These are phyloP conservation scores for Citrus glauca DNA, from an alignment of 345 rosid genomes.

Conservation along the genomic window DNA sequence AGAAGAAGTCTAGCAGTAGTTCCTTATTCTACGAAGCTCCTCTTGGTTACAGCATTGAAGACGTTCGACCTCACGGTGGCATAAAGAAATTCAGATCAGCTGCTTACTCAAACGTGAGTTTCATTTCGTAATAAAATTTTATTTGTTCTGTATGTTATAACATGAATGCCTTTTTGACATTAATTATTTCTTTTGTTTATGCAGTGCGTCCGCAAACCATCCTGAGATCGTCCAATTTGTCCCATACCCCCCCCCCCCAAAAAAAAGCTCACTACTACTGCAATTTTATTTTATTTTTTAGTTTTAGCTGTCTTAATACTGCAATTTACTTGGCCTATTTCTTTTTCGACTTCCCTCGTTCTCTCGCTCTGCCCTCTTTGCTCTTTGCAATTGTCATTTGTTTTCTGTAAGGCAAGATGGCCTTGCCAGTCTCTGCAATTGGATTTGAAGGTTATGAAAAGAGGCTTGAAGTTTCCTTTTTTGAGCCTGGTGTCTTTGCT, in stretches of 20 bases:
- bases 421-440: constrained; percentile 59
- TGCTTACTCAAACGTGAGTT: constrained; percentile 76
- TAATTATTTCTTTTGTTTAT: neutral
- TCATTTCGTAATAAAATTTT: neutral
- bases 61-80: constrained; percentile 95
- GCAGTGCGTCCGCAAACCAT: constrained; percentile 87
- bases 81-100: constrained; percentile 99
- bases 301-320: neutral
- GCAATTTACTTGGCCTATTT: constrained; percentile 19
- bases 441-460: constrained; percentile 98
- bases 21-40: constrained; percentile 92
- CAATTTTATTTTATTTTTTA: constrained; percentile 12
- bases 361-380: constrained; percentile 37
- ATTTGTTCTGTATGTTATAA: neutral
- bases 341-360: constrained; percentile 24
- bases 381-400: constrained; percentile 27
- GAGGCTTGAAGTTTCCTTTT: constrained; percentile 77
- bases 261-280: constrained; percentile 12
- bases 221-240: constrained; percentile 45
- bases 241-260: constrained; percentile 14
- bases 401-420: constrained; percentile 44
- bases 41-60: constrained; percentile 98
- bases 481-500: constrained; percentile 64
- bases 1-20: constrained; percentile 84
- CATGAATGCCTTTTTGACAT: constrained; percentile 4